Percentiles rank a stretch among this genome's conserved stretches.
These are phyloP conservation scores for Paxillus involutus DNA, from an alignment of 768 basidiomycete species.

Conservation along the genomic window DNA sequence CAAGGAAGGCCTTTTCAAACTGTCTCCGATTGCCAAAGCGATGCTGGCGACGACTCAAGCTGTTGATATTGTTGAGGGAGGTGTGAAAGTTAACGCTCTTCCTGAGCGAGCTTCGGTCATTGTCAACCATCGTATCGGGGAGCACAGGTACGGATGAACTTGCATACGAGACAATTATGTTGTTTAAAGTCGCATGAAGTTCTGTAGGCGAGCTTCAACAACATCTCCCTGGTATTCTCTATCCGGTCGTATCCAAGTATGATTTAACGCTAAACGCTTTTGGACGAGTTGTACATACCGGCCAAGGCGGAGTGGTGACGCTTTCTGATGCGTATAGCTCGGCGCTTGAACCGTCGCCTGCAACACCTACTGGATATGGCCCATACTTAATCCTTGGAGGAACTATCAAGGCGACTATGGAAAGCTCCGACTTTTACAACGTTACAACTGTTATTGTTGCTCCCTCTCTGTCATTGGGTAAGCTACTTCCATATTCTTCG, in stretches of 20 bases:
- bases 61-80: constrained; percentile 60
- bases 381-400: constrained; percentile 24
- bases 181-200: constrained; percentile 2
- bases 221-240: constrained; percentile 28
- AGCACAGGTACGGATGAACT: constrained; percentile 44
- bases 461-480: constrained; percentile 14
- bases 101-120: constrained; percentile 67
- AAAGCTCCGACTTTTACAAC: constrained; percentile 8
- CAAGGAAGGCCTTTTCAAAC: constrained; percentile 29
- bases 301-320: constrained; percentile 44
- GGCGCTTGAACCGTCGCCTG: constrained; percentile 63
- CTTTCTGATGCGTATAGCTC: constrained; percentile 49
- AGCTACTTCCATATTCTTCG: neutral
- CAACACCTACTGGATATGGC: constrained; percentile 39
- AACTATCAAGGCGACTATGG: constrained; percentile 34
- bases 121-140: constrained; percentile 69
- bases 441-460: constrained; percentile 12
- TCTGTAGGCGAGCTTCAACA: constrained; percentile 18
- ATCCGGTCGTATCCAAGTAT: constrained; percentile 45
- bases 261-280: constrained; percentile 62
- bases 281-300: constrained; percentile 38
- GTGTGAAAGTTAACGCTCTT: constrained; percentile 71
- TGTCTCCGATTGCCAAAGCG: constrained; percentile 31
- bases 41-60: constrained; percentile 71
- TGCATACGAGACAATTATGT: neutral